Evolutionary conservation across 768 basidiomycete species (phyloP).

Genomic region (Lactarius sp.): DNA sequence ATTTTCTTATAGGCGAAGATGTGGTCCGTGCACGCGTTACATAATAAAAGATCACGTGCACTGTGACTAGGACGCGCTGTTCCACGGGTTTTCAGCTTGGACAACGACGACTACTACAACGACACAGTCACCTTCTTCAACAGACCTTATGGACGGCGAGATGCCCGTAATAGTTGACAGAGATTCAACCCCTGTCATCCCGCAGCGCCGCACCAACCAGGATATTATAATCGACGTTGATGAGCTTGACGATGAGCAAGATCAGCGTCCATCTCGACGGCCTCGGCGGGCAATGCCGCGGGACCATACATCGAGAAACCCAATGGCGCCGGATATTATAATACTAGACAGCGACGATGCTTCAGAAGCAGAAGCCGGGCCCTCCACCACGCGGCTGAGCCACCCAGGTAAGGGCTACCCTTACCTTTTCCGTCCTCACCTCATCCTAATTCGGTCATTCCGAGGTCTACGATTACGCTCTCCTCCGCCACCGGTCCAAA

Average conservation of each 20-base stretch:
- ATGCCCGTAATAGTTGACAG: neutral
- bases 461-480: slow-evolving; percentile 20
- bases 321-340: slow-evolving; percentile 27
- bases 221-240: slow-evolving; percentile 48
- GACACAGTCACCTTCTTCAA: neutral
- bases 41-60: slow-evolving; percentile 11
- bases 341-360: slow-evolving; percentile 42
- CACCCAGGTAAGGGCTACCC: slow-evolving; percentile 15
- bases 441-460: slow-evolving; percentile 5
- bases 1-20: neutral
- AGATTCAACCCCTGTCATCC: slow-evolving; percentile 15
- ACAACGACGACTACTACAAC: slow-evolving; percentile 6
- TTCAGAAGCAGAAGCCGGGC: slow-evolving; percentile 23
- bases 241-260: slow-evolving; percentile 35
- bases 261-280: slow-evolving; percentile 25
- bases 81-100: neutral
- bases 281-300: neutral
- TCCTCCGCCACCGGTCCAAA: slow-evolving; percentile 23
- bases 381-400: slow-evolving; percentile 15
- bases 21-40: slow-evolving; percentile 22
- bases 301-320: neutral
- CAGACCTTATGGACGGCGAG: neutral
- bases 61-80: neutral
- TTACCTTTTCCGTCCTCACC: slow-evolving; percentile 23
- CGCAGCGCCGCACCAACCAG: slow-evolving; percentile 18